Base-by-base conservation (phyloP, 345 rosid genomes). In the Conringia planisiliqua region DNA sequence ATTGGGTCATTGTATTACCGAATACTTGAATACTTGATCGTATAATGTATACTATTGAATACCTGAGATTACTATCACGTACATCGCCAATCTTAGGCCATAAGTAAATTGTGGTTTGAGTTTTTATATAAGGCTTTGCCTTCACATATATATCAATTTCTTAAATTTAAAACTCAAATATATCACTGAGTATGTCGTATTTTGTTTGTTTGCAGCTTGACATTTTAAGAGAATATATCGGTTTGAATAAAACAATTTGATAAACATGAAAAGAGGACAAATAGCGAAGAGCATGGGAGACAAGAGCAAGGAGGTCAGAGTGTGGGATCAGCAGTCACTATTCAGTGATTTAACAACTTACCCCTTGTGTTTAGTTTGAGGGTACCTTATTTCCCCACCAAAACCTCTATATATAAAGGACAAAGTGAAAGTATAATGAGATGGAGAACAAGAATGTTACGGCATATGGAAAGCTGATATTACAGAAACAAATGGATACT, bases 251-350 rank as follows among this genome's bases (percentile, higher is more conserved):
- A 65, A 65, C 39, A 11, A 65, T n/a, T 10, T n/a, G 16, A 54
- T 14, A 56, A 57, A 64, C 27, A 29, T 22, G 58, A 27, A 56
- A 57, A 74, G 51, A 65, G 72, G 67, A 57, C 43, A 67, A 29
- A 48, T 26, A 50, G 62, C 3, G 73, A 58, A 51, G 70, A 32
- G 78, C 78, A 75, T 75, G 78, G 67, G 67, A 66, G 73, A 75
- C 73, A 75, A 48, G 78, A 60, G 62, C 38, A 59, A 48, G 32
- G 39, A 36, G 46, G 78, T 59, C 78, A 75, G 73, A 66, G 20
- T 64, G 72, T 74, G 67, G 66, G 78, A 57, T 74, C 66, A 58
- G 40, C 35, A 38, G 61, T 66, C 68, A 74, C 33, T 59, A 24
- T 51, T 60, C 44, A 59, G 48, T 55, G 71, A 64, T 48, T 27